These are phyloP conservation scores for Hypericum androsaemum DNA, from an alignment of 345 rosid genomes.

Conservation along the genomic window DNA sequence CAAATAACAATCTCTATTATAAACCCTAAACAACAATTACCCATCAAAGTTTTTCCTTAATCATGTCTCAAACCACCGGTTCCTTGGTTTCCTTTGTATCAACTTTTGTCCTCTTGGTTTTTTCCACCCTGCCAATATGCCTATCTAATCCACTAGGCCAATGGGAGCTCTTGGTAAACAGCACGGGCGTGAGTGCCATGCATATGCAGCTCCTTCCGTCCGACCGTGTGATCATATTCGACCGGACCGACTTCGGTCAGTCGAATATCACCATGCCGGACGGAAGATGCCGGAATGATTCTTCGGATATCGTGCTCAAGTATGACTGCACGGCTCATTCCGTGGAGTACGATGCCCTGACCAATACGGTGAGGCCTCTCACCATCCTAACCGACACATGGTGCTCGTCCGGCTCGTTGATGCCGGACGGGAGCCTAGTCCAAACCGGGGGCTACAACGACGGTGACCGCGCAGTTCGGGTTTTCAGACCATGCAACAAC, in stretches of 20 bases:
- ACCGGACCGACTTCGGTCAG: slow-evolving; percentile 63
- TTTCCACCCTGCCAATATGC: no score
- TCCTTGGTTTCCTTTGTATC: no score
- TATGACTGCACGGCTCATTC: slow-evolving; percentile 87
- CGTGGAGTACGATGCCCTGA: slow-evolving; percentile 44
- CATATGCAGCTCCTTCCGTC: slow-evolving; percentile 78
- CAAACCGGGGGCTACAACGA: background rate
- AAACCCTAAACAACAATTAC: no score
- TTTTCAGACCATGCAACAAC: no score
- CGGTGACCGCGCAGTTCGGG: no score
- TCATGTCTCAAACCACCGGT: no score
- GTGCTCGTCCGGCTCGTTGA: slow-evolving; percentile 78
- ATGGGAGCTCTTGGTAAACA: slow-evolving; percentile 48
- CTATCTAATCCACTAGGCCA: slow-evolving; percentile 8
- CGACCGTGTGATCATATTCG: slow-evolving; percentile 69
- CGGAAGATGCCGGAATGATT: slow-evolving; percentile 50
- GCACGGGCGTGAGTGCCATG: slow-evolving; percentile 71
- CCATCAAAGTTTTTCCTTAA: no score
- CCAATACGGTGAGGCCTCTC: slow-evolving; percentile 44
- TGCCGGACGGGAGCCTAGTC: slow-evolving; percentile 34
- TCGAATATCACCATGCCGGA: slow-evolving; percentile 56
- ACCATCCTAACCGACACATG: slow-evolving; percentile 59
- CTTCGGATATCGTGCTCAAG: slow-evolving; percentile 28
- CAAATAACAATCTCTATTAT: no score
- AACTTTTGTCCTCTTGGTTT: no score